Base-by-base conservation (phyloP, 306 rosid genomes). In the Canavalia gladiata region DNA sequence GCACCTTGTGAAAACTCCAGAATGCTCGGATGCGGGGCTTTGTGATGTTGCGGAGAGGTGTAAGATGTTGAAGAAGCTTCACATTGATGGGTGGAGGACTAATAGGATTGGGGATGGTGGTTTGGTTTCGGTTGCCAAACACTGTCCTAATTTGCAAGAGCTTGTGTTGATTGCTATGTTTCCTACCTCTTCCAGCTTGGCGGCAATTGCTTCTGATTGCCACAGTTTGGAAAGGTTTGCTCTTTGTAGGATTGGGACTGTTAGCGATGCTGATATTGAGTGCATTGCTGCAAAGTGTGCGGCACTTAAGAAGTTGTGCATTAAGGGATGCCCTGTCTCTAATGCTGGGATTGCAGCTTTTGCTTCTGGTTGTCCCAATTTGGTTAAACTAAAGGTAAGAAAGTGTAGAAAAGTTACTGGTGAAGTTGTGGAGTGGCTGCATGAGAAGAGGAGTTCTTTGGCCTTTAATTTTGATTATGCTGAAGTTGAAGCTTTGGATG, bases 1-100 rank as follows among this genome's bases (percentile, higher is more conserved):
- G 84, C 95, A 90, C 49, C 86, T 94, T 55, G 88, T 92, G 34
- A 94, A 94, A 84, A 86, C 88, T 1, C 89, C 96, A 0, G 98
- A 92, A 51, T 92, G 97, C 72, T 85, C 98, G 0, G 91, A 94
- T 75, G 52, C 41, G 0, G 98, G 98, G 47, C 90, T 92, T 35
- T 65, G 82, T 34, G 78, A 62, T 5, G 86, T 94, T 12, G 96
- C 94, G 7, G 90, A 87, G 29, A 33, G 80, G 8, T 94, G 97
- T 67, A 90, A 73, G 84, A 78, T 60, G 33, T 34, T 94, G 86
- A 94, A 88, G 84, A 94, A 90, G 93, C 97, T 94, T 75, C 96
- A 94, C 85, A 84, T 94, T 74, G 94, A 94, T 91, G 98, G 96
- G 52, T 92, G 98, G 97, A 91, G 97, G 88, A 94, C 91, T 51